Base-by-base conservation (phyloP, 169 alveolate genomes). In the Toxoplasma gondii region DNA sequence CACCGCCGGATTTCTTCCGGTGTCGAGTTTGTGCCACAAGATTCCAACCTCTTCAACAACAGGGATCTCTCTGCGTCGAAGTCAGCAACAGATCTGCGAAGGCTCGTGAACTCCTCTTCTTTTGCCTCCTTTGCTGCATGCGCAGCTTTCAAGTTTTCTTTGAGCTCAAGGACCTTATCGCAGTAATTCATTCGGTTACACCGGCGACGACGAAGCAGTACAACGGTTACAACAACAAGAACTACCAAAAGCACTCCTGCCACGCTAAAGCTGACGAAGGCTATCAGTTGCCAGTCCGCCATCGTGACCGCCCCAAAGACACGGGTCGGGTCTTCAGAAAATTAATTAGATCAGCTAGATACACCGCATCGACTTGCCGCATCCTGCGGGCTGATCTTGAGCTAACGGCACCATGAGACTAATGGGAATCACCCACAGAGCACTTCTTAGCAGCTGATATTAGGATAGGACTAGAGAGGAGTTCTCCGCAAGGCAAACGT, bases 211-310 rank as follows among this genome's bases (percentile, higher is more conserved):
- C 90, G 58, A n/a, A 24, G 38, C 38, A 39, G 0, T 16, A 41
- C 22, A 22, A 0, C 36, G 0, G 36, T n/a, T 19, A 82, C 90
- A 12, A 82, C 27, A 82, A 82, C 31, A 12, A 82, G 90, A n/a
- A 43, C 70, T 7, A 82, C 10, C 17, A 82, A n/a, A 31, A 82
- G 69, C 70, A 27, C 90, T 27, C 69, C 90, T 12, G 90, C 69
- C 67, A 45, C 90, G 67, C 90, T 44, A 31, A 82, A n/a, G 90
- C 90, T 67, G 38, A 82, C 29, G 27, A 82, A 41, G 54, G 90
- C 90, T 10, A 82, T 70, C 70, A 82, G 31, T n/a, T 45, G 90
- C 90, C 90, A 82, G 69, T 82, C 67, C 67, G 27, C 39, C 90
- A 82, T 82, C 41, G 5, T 82, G n/a, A 34, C 70, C 27, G 22